Conservation (phyloP, 2,329 filamentous ascomycete species). For the Cercospora janseana region DNA sequence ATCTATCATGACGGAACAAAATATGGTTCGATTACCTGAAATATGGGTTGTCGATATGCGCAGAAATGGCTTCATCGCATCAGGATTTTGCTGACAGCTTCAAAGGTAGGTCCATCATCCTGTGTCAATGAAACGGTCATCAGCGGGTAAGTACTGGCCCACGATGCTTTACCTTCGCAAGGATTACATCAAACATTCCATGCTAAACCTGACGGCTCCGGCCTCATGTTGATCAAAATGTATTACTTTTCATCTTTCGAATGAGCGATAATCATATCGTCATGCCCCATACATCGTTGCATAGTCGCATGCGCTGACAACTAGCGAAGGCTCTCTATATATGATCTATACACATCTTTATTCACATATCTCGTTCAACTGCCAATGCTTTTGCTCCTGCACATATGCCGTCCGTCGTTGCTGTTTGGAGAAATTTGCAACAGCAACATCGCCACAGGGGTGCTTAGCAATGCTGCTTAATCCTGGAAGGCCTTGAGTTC, state of each 20-base stretch:
- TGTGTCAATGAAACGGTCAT: background rate
- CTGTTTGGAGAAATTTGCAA: background rate
- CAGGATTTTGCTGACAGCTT: conserved; percentile 26
- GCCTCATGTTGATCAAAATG: conserved; percentile 63
- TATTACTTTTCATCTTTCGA: conserved; percentile 82
- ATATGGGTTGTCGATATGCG: conserved; percentile 10
- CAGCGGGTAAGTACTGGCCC: conserved; percentile 30
- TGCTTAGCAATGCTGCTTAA: conserved; percentile 14
- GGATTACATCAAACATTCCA: conserved; percentile 72
- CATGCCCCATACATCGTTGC: too few relatives aligned
- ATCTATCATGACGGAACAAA: conserved; percentile 46
- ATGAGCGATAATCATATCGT: conserved; percentile 50
- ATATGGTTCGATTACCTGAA: conserved; percentile 52
- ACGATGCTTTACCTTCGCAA: conserved; percentile 33
- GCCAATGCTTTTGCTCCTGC: too few relatives aligned
- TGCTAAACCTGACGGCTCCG: conserved; percentile 70
- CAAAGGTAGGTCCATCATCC: conserved; percentile 31
- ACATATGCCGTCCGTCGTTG: too few relatives aligned
- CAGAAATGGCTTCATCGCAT: background rate
- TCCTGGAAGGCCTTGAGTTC: conserved; percentile 36
- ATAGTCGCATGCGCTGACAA: too few relatives aligned
- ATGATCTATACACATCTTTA: too few relatives aligned
- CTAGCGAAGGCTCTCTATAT: too few relatives aligned
- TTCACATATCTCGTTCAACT: too few relatives aligned
- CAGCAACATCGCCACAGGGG: background rate